Evolutionary conservation across 352 stramenopile species (phyloP).

Genomic region (Globisporangium lucens): DNA sequence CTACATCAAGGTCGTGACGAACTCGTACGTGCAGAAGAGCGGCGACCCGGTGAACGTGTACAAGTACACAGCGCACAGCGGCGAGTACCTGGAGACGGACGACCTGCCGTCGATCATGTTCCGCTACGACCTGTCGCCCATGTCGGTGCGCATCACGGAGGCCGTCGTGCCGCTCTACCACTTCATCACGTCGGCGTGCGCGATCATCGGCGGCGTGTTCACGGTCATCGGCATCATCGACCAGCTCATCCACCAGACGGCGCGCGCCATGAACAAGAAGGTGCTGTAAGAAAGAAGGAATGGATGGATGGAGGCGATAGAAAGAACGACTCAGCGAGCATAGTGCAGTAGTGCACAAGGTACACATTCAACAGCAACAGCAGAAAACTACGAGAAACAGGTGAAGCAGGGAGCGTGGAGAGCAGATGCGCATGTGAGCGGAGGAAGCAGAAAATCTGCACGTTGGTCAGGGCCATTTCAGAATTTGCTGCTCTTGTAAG

Average conservation of each 20-base stretch:
- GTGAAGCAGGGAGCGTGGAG: background rate
- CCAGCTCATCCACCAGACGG: conserved; percentile 85
- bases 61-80: conserved; percentile 90
- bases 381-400: background rate
- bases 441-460: background rate
- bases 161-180: conserved; percentile 92
- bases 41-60: conserved; percentile 69
- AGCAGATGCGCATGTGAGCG: background rate
- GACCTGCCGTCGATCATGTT: conserved; percentile 91
- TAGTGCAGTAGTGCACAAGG: background rate
- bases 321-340: background rate
- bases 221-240: conserved; percentile 95
- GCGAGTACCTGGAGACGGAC: conserved; percentile 86
- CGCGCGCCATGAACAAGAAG: conserved; percentile 87
- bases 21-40: conserved; percentile 76
- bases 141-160: conserved; percentile 95
- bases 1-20: conserved; percentile 98
- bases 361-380: background rate
- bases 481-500: background rate
- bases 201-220: conserved; percentile 95
- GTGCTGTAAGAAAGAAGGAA: conserved; percentile 54
- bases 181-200: conserved; percentile 94
- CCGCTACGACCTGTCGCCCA: conserved; percentile 86
- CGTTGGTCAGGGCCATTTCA: background rate
- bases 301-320: background rate